A percentile compares a stretch with the other conserved stretches of the same genome.
These are phyloP conservation scores for Tulasnella sp. DNA, from an alignment of 768 basidiomycete genomes.

Conservation along the genomic window DNA sequence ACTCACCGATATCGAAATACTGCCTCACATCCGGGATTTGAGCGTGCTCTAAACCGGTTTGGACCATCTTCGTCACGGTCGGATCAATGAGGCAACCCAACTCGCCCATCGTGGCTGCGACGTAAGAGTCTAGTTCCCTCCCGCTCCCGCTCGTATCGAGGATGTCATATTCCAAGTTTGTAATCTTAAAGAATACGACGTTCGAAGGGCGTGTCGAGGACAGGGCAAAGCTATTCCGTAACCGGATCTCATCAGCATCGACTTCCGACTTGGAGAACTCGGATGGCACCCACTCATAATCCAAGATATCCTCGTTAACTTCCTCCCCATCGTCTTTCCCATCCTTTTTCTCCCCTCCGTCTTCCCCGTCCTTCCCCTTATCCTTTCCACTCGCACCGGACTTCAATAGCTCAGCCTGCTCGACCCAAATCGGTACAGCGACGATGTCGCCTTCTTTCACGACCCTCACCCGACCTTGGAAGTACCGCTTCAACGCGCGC, in stretches of 20 bases:
- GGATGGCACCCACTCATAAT: not conserved
- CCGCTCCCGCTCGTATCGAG: constrained; percentile 30
- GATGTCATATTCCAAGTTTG: constrained; percentile 58
- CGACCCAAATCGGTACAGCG: constrained; percentile 37
- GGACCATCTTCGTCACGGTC: constrained; percentile 57
- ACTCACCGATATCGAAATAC: constrained; percentile 43
- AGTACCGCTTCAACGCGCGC: constrained; percentile 49
- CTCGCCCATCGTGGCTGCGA: constrained; percentile 49
- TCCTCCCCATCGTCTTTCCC: constrained; percentile 22
- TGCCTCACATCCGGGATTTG: constrained; percentile 41
- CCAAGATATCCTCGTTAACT: constrained; percentile 17
- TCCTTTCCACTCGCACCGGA: constrained; percentile 14
- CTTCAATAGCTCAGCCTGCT: not conserved
- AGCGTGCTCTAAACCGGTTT: constrained; percentile 64
- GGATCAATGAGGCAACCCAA: constrained; percentile 81
- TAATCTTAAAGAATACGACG: constrained; percentile 65
- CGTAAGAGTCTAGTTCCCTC: constrained; percentile 34
- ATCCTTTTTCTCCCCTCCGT: constrained; percentile 16
- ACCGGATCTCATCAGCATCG: not conserved
- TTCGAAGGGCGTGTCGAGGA: constrained; percentile 27
- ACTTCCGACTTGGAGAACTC: not conserved
- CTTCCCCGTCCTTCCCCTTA: constrained; percentile 15
- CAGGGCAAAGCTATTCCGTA: constrained; percentile 15
- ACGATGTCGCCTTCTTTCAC: constrained; percentile 68
- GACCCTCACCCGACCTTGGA: constrained; percentile 41